phyloP scores from a whole-genome alignment of 305 asterid genomes.

The Petunia hybrid region DNA sequence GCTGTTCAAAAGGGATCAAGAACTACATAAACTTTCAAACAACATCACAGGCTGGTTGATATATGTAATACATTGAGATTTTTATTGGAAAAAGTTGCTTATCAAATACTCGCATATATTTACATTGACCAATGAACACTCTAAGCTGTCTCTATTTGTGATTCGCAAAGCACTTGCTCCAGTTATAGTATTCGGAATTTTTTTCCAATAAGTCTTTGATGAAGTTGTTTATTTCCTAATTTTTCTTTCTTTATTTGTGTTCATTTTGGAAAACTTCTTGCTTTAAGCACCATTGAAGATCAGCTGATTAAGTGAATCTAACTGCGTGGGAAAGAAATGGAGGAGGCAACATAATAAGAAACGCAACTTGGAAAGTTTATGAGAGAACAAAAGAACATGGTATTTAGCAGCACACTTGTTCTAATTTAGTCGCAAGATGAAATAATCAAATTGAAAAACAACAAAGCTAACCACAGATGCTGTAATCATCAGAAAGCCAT shows the following conservation, averaged over 20 bases:
- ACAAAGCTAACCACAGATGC: constrained; percentile 3
- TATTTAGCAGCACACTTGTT: not conserved
- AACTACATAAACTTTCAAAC: too few relatives aligned
- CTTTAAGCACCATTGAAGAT: too few relatives aligned
- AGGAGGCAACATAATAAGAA: not conserved
- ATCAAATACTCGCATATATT: not conserved
- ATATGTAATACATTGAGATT: too few relatives aligned
- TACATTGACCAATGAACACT: not conserved
- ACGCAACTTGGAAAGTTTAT: not conserved
- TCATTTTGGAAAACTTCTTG: too few relatives aligned
- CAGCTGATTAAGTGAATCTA: too few relatives aligned
- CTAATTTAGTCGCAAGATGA: constrained; percentile 12
- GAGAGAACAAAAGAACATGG: not conserved
- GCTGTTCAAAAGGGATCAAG: too few relatives aligned
- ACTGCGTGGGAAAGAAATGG: not conserved
- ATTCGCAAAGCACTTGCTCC: not conserved
- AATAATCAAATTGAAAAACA: not conserved
- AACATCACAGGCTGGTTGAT: too few relatives aligned
- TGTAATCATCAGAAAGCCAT: constrained; percentile 9
- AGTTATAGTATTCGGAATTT: not conserved
- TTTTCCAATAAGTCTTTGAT: too few relatives aligned
- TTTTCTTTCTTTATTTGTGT: too few relatives aligned
- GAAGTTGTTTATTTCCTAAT: too few relatives aligned
- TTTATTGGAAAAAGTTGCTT: not conserved
- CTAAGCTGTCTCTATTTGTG: not conserved